These are phyloP conservation scores for Starmerella potacharoeniae DNA, from an alignment of 805 yeast genomes.

Conservation along the genomic window DNA sequence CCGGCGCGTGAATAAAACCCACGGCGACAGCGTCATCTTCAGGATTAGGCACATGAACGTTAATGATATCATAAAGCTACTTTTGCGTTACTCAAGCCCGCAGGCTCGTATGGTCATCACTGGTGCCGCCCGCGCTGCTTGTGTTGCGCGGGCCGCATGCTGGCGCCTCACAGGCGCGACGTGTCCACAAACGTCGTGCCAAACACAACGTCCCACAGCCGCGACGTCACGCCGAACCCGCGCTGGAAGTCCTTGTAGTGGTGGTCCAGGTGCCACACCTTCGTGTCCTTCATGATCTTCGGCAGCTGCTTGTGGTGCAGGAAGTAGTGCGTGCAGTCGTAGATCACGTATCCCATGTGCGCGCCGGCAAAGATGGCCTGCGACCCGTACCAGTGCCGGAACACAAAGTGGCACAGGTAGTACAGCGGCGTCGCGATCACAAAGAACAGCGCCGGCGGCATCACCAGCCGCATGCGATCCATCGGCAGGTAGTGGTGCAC, in stretches of 20 bases:
- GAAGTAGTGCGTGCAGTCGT: conserved; percentile 89
- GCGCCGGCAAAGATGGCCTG: conserved; percentile 95
- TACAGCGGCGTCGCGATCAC: conserved; percentile 70
- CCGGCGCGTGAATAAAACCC: no score
- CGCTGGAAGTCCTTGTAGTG: conserved; percentile 94
- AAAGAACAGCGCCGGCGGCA: conserved; percentile 85
- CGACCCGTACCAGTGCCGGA: conserved; percentile 68
- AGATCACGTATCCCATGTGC: conserved; percentile 79
- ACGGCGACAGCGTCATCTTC: no score
- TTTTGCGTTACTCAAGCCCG: background rate
- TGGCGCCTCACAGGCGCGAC: conserved; percentile 3
- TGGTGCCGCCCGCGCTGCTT: no score
- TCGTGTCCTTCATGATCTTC: conserved; percentile 57
- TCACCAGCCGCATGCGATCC: conserved; percentile 85
- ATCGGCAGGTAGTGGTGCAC: conserved; percentile 95
- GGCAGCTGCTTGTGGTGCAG: conserved; percentile 86
- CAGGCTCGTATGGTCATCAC: no score
- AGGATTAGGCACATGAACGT: no score
- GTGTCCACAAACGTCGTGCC: conserved; percentile 51
- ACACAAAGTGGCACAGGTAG: conserved; percentile 56
- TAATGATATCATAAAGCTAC: background rate
- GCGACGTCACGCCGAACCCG: conserved; percentile 92
- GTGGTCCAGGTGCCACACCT: conserved; percentile 89
- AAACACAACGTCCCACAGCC: conserved; percentile 88
- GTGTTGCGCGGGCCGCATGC: no score